phyloP scores from a whole-genome alignment of 2,329 filamentous ascomycete genomes.

The Mollisiaceae sp. region DNA sequence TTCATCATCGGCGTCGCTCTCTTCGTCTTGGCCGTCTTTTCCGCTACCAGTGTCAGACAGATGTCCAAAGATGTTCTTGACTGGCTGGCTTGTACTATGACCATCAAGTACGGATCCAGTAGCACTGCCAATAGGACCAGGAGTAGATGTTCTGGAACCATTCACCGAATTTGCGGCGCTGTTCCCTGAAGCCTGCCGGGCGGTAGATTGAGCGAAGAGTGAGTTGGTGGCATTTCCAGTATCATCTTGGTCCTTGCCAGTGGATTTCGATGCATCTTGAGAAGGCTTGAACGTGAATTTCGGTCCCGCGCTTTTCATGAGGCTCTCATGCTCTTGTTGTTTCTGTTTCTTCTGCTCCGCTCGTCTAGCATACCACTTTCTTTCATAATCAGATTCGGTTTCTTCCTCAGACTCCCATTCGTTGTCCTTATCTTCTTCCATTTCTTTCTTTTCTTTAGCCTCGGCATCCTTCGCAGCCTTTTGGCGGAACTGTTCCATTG shows the following conservation, averaged over 20 bases:
- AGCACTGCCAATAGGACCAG: slow-evolving; percentile 31
- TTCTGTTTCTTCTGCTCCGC: not conserved
- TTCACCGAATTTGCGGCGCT: slow-evolving; percentile 35
- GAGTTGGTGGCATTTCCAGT: slow-evolving; percentile 8
- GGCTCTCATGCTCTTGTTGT: slow-evolving; percentile 16
- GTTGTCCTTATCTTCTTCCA: slow-evolving; percentile 30
- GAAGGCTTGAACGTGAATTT: slow-evolving; percentile 24
- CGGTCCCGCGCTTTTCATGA: slow-evolving; percentile 30
- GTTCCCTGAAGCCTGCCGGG: slow-evolving; percentile 29
- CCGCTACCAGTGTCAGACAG: slow-evolving; percentile 62
- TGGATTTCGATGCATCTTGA: not conserved
- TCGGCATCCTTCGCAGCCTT: slow-evolving; percentile 31
- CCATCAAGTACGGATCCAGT: slow-evolving; percentile 38
- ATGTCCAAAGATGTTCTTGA: slow-evolving; percentile 63
- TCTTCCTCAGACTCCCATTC: not conserved
- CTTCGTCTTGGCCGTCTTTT: slow-evolving; percentile 49
- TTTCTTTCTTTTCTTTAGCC: slow-evolving; percentile 32
- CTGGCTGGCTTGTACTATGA: slow-evolving; percentile 30
- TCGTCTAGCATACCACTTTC: slow-evolving; percentile 3
- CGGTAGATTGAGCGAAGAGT: slow-evolving; percentile 39
- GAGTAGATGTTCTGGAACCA: slow-evolving; percentile 37
- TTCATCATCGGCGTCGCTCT: slow-evolving; percentile 34
- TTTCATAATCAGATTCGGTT: not conserved
- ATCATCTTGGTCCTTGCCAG: not conserved
- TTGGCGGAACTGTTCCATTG: slow-evolving; percentile 36